Percentiles rank a stretch among this genome's conserved stretches.
These are phyloP conservation scores for Aureobasidium pullulans DNA, from an alignment of 2,329 filamentous ascomycete genomes.

Conservation along the genomic window DNA sequence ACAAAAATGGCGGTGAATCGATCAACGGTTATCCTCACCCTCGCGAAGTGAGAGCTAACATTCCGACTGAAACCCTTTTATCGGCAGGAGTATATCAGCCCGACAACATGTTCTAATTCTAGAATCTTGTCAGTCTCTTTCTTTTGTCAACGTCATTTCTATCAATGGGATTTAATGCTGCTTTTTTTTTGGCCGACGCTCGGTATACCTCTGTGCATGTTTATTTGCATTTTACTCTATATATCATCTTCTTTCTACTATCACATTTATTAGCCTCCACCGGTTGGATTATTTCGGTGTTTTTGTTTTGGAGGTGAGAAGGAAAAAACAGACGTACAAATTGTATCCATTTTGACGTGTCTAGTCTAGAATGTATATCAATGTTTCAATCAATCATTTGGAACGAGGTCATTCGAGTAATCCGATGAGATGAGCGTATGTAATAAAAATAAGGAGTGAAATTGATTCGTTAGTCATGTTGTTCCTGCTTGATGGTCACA, in stretches of 20 bases:
- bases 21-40: conserved; percentile 25
- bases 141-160: neutral
- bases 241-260: neutral
- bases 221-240: neutral
- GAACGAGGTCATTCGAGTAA: too few relatives aligned
- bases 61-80: conserved; percentile 37
- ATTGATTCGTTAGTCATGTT: neutral
- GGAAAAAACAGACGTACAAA: neutral
- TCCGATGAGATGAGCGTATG: too few relatives aligned
- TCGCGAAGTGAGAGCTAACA: conserved; percentile 33
- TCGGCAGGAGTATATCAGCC: conserved; percentile 35
- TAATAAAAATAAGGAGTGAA: too few relatives aligned
- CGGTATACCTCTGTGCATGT: neutral
- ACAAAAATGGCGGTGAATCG: conserved; percentile 27
- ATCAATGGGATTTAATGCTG: neutral
- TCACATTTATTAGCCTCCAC: neutral
- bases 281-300: neutral
- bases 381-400: neutral
- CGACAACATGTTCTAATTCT: conserved; percentile 3
- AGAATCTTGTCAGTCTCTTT: neutral
- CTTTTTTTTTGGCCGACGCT: neutral
- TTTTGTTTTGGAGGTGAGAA: neutral
- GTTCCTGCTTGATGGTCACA: neutral
- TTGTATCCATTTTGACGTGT: neutral
- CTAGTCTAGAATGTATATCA: conserved; percentile 3